phyloP scores from a whole-genome alignment of 1,284 basidiomycete genomes.

The Cutaneotrichosporon curvatum region DNA sequence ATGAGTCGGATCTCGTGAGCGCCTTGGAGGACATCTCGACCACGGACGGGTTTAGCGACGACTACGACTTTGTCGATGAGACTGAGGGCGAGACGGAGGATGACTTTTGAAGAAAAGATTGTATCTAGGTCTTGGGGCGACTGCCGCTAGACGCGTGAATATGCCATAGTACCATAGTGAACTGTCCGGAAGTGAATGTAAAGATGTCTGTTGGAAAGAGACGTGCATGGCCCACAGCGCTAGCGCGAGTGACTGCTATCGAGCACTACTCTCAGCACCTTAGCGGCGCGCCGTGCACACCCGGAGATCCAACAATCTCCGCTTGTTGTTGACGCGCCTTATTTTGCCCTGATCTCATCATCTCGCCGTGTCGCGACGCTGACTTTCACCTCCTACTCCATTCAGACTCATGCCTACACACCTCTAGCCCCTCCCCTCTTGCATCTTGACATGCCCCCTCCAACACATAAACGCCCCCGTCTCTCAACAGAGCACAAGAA shows the following conservation, averaged over 20 bases:
- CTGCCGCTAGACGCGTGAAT: no score
- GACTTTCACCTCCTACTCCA: background rate
- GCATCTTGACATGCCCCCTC: constrained; percentile 1
- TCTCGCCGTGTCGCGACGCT: background rate
- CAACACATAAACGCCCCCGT: constrained; percentile 1
- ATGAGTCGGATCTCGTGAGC: background rate
- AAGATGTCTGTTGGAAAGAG: no score
- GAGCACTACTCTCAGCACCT: no score
- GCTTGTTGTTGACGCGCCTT: background rate
- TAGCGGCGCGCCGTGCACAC: no score
- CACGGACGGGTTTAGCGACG: constrained; percentile 7
- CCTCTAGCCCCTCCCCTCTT: background rate
- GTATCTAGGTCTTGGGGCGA: no score
- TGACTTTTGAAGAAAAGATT: constrained; percentile 7
- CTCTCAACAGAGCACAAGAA: background rate
- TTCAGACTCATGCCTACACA: background rate
- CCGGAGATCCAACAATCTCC: no score
- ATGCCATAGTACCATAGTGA: no score
- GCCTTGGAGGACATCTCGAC: background rate
- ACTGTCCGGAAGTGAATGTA: no score
- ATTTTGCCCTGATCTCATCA: background rate
- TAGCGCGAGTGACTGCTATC: no score
- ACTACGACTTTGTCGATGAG: constrained; percentile 19
- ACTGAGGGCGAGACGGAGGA: constrained; percentile 20
- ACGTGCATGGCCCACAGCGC: no score